These are phyloP conservation scores for Amanita subjunquillea DNA, from an alignment of 768 basidiomycete species.

Conservation along the genomic window DNA sequence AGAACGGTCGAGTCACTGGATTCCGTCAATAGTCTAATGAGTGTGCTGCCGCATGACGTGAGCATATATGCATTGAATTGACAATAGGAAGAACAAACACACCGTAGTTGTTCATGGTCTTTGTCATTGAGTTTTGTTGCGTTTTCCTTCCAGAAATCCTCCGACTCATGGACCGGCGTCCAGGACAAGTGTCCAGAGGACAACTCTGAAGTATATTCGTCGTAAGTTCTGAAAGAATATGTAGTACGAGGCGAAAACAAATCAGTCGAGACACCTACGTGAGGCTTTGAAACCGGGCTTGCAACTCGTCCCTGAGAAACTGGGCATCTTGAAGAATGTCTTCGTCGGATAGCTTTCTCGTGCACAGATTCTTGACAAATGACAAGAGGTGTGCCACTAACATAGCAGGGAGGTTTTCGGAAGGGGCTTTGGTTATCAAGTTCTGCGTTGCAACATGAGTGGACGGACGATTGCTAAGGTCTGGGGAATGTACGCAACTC, in stretches of 20 bases:
- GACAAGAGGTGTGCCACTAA: slow-evolving; percentile 79
- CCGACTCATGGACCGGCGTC: slow-evolving; percentile 94
- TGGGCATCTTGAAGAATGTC: slow-evolving; percentile 89
- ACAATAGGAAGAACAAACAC: slow-evolving; percentile 8
- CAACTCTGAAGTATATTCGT: slow-evolving; percentile 90
- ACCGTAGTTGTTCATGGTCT: slow-evolving; percentile 82
- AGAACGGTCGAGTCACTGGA: slow-evolving; percentile 70
- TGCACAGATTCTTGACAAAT: slow-evolving; percentile 74
- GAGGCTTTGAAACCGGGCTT: slow-evolving; percentile 74
- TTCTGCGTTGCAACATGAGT: slow-evolving; percentile 40
- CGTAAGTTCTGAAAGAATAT: slow-evolving; percentile 62
- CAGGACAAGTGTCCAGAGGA: slow-evolving; percentile 86
- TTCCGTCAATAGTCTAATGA: slow-evolving; percentile 61
- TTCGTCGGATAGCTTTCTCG: slow-evolving; percentile 90
- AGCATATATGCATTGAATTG: not conserved
- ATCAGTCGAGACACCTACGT: slow-evolving; percentile 45
- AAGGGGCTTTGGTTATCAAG: slow-evolving; percentile 79
- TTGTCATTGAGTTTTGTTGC: slow-evolving; percentile 78
- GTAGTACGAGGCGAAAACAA: not conserved
- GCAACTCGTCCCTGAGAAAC: slow-evolving; percentile 82
- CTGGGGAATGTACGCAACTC: slow-evolving; percentile 31
- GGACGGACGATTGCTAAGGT: not conserved
- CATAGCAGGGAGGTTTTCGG: slow-evolving; percentile 87
- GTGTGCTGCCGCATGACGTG: not conserved
- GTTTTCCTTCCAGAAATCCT: slow-evolving; percentile 98